Evolutionary conservation across 352 stramenopile genomes (phyloP), one percentile per base, ranked within the genome.

Genomic region (Pythium monospermum): DNA sequence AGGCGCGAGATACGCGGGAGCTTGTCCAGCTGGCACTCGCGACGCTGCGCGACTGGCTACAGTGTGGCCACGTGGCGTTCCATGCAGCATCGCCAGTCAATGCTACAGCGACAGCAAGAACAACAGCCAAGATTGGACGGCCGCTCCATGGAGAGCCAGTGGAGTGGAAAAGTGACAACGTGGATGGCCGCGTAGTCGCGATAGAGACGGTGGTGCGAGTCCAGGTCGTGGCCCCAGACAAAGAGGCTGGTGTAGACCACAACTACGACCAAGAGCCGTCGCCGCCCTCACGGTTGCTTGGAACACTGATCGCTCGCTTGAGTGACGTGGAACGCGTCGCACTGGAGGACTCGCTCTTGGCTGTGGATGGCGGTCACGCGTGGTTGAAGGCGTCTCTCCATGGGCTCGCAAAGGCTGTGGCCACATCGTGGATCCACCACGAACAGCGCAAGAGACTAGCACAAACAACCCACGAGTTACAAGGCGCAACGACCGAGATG

Each of bases 121-220:
- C n/a, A n/a, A n/a, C n/a, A n/a, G n/a, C n/a, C n/a, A n/a, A n/a
- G n/a, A n/a, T n/a, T n/a, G n/a, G n/a, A n/a, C n/a, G n/a, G n/a
- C n/a, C n/a, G n/a, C 7, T 13, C 30, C 30, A 35, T 13, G 30
- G 30, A 13, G 30, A 35, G 7, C 30, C 30, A 35, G 30, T 35
- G 30, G 36, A 42, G 36, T n/a, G n/a, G n/a, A n/a, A n/a, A n/a
- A n/a, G n/a, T n/a, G n/a, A n/a, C n/a, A n/a, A n/a, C n/a, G 36
- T 23, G 19, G 7, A 8, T 11, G 19, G 10, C 6, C 7, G 13
- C 25, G 32, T 12, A 13, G 46, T 52, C 21, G 54, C 22, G 6
- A 33, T 61, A 41, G 55, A 63, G 27, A 63, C 54, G 5, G 28
- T 54, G 3, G 13, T 63, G 10, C 46, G 55, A 1, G 55, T 57